Evolutionary conservation across 2,329 filamentous ascomycete genomes (phyloP), one percentile per base, ranked within the genome.

Genomic region (Paraconiothyrium brasiliense): DNA sequence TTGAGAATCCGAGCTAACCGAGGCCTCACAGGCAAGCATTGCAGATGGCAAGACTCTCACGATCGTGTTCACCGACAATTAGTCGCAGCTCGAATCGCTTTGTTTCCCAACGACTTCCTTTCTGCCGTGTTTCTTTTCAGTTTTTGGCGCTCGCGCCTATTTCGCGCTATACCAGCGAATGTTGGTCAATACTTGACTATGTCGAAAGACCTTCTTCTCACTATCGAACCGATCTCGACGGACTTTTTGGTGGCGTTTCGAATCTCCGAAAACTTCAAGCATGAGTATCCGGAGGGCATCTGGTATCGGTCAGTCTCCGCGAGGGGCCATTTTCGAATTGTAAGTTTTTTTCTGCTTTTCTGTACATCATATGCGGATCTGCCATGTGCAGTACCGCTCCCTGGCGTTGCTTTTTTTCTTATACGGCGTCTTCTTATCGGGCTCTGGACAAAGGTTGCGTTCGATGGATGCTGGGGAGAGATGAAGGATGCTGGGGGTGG

Each of bases 41-140:
- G 65, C 61, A 11, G 52, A 67, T 27, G 71, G 72, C 14, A 59
- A 64, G 46, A 69, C 68, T 4, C 70, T 76, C 43, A 71, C 67
- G 9, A 44, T 76, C 3, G 69, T 75, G n/a, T 69, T 76, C 27
- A 68, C 65, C 2, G 71, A 76, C 24, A 66, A 69, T 57, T 75
- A 68, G 34, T 44, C 47, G 27, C 44, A 47, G 34, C 39, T 9
- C 39, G 41, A 14, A 20, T 35, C 13, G 3, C 30, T 11, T 37
- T 37, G 57, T 24, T 39, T 27, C 30, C 43, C 46, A 58, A 14
- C 39, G n/a, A 48, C 34, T 59, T 48, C 16, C 48, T 37, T 49
- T 44, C 48, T 35, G 46, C 48, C 46, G 46, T 46, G n/a, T 49
- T 61, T 54, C 30, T 41, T 30, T 55, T 32, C 46, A 37, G 20